These are phyloP conservation scores for Thuidium tamariscinum DNA, from an alignment of 225 moss, liverwort and hornwort genomes.

Conservation along the genomic window DNA sequence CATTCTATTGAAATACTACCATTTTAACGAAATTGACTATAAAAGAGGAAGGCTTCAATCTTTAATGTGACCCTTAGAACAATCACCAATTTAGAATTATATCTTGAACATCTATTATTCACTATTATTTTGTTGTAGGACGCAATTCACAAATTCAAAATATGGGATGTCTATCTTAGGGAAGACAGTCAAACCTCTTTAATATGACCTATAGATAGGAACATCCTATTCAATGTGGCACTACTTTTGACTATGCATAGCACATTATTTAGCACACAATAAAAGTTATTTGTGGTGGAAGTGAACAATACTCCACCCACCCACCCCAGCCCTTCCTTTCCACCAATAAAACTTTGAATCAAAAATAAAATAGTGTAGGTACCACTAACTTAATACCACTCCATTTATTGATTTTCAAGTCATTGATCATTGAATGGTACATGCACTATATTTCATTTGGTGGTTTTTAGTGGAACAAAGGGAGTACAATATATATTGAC, in stretches of 20 bases:
- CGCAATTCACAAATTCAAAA: neutral
- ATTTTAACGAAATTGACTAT: no score
- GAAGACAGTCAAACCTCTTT: neutral
- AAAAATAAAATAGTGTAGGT: neutral
- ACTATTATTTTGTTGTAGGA: neutral
- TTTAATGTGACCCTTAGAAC: neutral
- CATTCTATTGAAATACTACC: no score
- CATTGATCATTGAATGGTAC: neutral
- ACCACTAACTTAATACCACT: neutral
- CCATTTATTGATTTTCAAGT: neutral
- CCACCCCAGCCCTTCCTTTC: no score
- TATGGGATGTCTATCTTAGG: neutral
- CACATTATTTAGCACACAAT: neutral
- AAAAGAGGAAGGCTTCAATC: neutral
- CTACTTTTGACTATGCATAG: neutral
- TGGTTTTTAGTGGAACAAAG: neutral
- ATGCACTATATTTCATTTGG: rapidly evolving
- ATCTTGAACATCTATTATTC: neutral
- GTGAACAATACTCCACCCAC: neutral
- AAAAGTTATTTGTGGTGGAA: neutral
- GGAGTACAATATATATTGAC: neutral
- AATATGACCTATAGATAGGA: no score
- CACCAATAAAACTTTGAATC: neutral
- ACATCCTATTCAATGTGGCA: neutral
- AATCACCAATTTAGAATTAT: neutral